Evolutionary conservation across 2,329 filamentous ascomycete genomes (phyloP).

Genomic region (Blumeria hordei): DNA sequence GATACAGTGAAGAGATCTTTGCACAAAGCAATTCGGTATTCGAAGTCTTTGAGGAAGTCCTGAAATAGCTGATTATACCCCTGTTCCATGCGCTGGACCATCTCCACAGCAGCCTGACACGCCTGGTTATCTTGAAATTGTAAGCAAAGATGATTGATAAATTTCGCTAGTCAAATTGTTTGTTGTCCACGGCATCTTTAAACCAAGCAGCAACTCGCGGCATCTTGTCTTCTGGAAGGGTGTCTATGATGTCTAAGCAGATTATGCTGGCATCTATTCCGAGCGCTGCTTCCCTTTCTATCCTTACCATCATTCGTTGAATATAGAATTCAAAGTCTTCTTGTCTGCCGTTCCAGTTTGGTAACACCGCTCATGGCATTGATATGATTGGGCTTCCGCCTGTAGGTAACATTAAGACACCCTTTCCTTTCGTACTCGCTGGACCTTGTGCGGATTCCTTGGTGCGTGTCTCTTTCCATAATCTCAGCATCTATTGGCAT

Average conservation of each 20-base stretch:
- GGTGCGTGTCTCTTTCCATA: neutral
- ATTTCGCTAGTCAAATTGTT: neutral
- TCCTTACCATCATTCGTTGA: neutral
- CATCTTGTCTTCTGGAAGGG: neutral
- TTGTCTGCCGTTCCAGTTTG: neutral
- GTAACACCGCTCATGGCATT: neutral
- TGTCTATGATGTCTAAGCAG: neutral
- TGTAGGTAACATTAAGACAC: too few species aligned
- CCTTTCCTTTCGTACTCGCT: too few species aligned
- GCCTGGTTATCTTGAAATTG: neutral
- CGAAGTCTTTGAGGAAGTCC: neutral
- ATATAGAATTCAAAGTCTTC: constrained; percentile 1
- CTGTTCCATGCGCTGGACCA: neutral
- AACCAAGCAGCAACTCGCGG: neutral
- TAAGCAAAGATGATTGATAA: neutral
- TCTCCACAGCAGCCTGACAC: neutral
- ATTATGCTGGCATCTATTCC: neutral
- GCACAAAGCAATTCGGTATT: neutral
- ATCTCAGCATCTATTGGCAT: neutral
- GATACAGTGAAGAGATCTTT: neutral
- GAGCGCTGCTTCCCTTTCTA: neutral
- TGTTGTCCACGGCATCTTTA: neutral
- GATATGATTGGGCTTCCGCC: neutral
- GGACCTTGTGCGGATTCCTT: too few species aligned
- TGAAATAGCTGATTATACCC: neutral